Evolutionary conservation across 176 grass and related monocot species (phyloP).

Genomic region (Carex littledalei): DNA sequence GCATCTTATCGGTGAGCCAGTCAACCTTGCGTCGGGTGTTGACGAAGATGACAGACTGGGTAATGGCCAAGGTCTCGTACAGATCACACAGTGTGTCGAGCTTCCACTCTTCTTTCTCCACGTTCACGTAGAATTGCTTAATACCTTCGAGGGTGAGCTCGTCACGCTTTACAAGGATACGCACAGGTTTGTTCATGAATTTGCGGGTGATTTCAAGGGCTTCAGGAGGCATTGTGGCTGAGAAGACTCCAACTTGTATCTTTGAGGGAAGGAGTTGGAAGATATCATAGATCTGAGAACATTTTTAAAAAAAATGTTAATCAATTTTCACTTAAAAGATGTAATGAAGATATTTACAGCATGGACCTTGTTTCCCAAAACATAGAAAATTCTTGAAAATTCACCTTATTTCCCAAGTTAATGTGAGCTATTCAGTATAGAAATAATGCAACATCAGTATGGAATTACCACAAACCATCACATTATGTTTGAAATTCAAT

Average conservation of each 20-base stretch:
- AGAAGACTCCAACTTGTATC: conserved; percentile 89
- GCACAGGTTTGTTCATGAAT: conserved; percentile 90
- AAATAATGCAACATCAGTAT: too few relatives aligned
- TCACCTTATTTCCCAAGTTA: neutral
- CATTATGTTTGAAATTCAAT: neutral
- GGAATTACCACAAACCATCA: neutral
- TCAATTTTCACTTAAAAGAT: neutral
- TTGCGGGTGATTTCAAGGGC: conserved; percentile 88
- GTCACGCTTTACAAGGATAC: conserved; percentile 96
- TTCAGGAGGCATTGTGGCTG: conserved; percentile 87
- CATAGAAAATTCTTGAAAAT: too few relatives aligned
- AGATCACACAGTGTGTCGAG: conserved; percentile 87
- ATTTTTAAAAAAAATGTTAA: neutral
- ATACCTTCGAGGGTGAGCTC: conserved; percentile 95
- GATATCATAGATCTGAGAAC: conserved; percentile 80
- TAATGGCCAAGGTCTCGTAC: conserved; percentile 84
- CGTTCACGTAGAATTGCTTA: conserved; percentile 87
- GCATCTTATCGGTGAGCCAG: conserved; percentile 92
- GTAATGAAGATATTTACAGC: too few relatives aligned
- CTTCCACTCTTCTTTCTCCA: conserved; percentile 95
- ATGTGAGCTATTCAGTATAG: neutral
- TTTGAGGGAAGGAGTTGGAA: conserved; percentile 79
- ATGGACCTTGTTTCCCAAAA: too few relatives aligned
- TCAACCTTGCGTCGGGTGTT: conserved; percentile 94
- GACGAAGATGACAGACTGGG: conserved; percentile 87